Conservation (phyloP, 495 filamentous ascomycete species). For the Penicillium diatomitis region DNA sequence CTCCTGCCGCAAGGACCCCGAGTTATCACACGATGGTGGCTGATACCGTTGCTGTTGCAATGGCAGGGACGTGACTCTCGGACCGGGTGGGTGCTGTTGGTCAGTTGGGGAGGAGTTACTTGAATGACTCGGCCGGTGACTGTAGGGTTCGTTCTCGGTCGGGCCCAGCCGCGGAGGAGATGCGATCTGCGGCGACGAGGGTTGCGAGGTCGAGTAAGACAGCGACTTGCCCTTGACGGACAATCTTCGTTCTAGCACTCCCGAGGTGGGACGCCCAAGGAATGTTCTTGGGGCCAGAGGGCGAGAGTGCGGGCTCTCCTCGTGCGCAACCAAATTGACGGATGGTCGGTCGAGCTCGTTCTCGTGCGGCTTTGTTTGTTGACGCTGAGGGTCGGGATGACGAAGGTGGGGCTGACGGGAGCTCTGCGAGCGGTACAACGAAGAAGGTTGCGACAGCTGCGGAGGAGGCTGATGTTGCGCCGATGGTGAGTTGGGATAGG, state of each 20-base stretch:
- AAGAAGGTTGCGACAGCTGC: constrained; percentile 12
- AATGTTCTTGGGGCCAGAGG: constrained; percentile 7
- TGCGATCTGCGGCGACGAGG: constrained; percentile 13
- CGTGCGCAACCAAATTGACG: constrained; percentile 11
- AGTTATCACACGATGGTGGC: constrained; percentile 3
- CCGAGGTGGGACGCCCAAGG: constrained; percentile 12
- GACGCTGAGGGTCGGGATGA: neutral
- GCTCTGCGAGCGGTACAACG: constrained; percentile 23
- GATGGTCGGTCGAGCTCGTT: constrained; percentile 17
- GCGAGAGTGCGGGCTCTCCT: constrained; percentile 11
- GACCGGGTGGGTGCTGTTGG: constrained; percentile 4
- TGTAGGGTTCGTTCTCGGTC: constrained; percentile 27
- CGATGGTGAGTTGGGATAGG: constrained; percentile 1
- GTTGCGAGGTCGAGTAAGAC: constrained; percentile 17
- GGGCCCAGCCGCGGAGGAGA: constrained; percentile 12
- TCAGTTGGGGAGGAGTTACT: constrained; percentile 8
- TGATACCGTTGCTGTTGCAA: constrained; percentile 2
- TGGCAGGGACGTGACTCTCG: constrained; percentile 6
- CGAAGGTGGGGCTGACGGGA: constrained; percentile 20
- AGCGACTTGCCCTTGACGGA: constrained; percentile 15
- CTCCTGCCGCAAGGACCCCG: constrained; percentile 5
- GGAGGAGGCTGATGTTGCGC: constrained; percentile 1
- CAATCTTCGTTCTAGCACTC: constrained; percentile 15
- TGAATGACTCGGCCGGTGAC: neutral
- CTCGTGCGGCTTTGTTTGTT: no score